Conservation (phyloP, 2,329 filamentous ascomycete genomes). For the Colletotrichum orbiculare region DNA sequence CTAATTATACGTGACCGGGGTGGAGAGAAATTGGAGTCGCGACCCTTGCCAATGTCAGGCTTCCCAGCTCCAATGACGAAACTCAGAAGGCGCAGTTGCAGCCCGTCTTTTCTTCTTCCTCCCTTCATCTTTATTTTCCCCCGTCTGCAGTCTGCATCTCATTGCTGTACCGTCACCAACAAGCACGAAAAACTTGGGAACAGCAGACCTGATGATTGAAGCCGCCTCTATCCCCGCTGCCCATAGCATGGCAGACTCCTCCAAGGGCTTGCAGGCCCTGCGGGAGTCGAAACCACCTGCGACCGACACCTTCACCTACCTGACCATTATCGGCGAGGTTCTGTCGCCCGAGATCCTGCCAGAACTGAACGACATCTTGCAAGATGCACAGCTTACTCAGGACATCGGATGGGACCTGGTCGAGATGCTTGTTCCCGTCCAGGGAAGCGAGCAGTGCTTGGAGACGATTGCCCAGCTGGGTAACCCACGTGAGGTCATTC, state of each 20-base stretch:
- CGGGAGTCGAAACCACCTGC: conserved; percentile 61
- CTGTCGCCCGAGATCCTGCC: conserved; percentile 75
- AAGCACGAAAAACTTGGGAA: not conserved
- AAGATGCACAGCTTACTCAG: conserved; percentile 74
- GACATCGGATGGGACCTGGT: conserved; percentile 89
- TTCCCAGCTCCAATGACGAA: conserved; percentile 33
- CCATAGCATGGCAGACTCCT: conserved; percentile 42
- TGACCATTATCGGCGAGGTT: conserved; percentile 81
- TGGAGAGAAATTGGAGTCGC: conserved; percentile 31
- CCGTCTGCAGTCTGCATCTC: not conserved
- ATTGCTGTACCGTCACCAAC: conserved; percentile 3
- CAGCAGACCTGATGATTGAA: conserved; percentile 34
- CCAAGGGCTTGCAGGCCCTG: conserved; percentile 57
- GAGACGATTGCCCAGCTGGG: conserved; percentile 80
- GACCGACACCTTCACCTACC: conserved; percentile 78
- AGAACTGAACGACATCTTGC: conserved; percentile 73
- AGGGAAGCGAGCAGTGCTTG: conserved; percentile 76
- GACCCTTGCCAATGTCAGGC: conserved; percentile 19
- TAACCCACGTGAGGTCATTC: conserved; percentile 83
- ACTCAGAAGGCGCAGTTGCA: conserved; percentile 10
- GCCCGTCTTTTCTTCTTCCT: conserved; percentile 28
- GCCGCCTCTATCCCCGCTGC: conserved; percentile 22
- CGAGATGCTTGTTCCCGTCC: conserved; percentile 75
- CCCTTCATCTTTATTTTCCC: conserved; percentile 10
- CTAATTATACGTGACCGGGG: conserved; percentile 29